A percentile compares a stretch with the other conserved stretches of the same genome.
phyloP scores from a whole-genome alignment of 495 filamentous ascomycete species.

The Aspergillus egyptiacus region DNA sequence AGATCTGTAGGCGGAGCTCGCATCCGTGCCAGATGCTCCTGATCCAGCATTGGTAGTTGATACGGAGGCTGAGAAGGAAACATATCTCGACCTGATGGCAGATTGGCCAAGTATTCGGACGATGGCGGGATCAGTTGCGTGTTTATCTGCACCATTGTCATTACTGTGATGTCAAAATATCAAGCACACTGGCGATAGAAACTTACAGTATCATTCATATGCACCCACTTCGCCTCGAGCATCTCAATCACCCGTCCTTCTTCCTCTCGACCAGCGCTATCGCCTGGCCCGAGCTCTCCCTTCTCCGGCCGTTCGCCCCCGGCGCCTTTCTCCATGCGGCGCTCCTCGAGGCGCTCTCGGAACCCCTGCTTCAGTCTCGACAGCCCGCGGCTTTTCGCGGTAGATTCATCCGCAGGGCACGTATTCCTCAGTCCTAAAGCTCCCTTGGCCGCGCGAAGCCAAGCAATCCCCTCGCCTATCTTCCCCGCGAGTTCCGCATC shows the following conservation, averaged over 20 bases:
- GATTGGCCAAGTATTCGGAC: slow-evolving; percentile 60
- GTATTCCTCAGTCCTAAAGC: slow-evolving; percentile 54
- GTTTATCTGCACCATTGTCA: slow-evolving; percentile 71
- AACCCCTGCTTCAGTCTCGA: slow-evolving; percentile 45
- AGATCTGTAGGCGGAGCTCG: slow-evolving; percentile 38
- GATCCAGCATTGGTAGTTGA: slow-evolving; percentile 51
- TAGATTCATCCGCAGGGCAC: slow-evolving; percentile 16
- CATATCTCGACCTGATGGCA: slow-evolving; percentile 86
- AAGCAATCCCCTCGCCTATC: slow-evolving; percentile 76
- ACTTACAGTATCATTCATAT: slow-evolving; percentile 87
- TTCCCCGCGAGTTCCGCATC: slow-evolving; percentile 79
- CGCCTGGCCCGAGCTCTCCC: slow-evolving; percentile 62
- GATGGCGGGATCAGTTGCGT: slow-evolving; percentile 70
- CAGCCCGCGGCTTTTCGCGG: slow-evolving; percentile 36
- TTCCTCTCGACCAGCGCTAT: slow-evolving; percentile 76
- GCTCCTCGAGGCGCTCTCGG: slow-evolving; percentile 40
- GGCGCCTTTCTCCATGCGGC: slow-evolving; percentile 66
- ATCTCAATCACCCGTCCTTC: slow-evolving; percentile 81
- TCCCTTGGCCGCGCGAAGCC: slow-evolving; percentile 66
- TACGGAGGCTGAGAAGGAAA: slow-evolving; percentile 57
- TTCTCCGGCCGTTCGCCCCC: slow-evolving; percentile 52
- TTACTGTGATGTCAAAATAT: too few species aligned
- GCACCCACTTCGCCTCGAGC: slow-evolving; percentile 83
- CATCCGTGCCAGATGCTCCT: slow-evolving; percentile 48
- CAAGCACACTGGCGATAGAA: too few species aligned